Evolutionary conservation across 73 alveolate species (phyloP).

Genomic region (Paramecium octaurelia): DNA sequence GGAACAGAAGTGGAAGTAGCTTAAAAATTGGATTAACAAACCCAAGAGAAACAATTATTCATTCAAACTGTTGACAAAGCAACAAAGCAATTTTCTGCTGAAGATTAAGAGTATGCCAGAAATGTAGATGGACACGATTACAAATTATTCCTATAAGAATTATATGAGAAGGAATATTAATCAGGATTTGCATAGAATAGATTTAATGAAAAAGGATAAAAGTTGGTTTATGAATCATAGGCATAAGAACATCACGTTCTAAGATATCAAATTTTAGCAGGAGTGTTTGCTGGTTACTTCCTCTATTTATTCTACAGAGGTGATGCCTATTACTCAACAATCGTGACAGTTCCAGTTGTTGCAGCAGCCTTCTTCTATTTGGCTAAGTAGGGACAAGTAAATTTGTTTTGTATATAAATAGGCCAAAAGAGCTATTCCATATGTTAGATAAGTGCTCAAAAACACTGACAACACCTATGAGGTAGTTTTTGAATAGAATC

Average conservation of each 20-base stretch:
- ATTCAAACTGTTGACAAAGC: background rate
- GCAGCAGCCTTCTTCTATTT: conserved; percentile 31
- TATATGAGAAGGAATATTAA: conserved; percentile 28
- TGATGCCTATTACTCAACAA: conserved; percentile 34
- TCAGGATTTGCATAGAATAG: conserved; percentile 28
- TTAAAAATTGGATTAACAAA: background rate
- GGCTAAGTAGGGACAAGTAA: background rate
- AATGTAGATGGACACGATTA: background rate
- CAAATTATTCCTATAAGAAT: conserved; percentile 15
- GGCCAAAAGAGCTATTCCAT: conserved; percentile 4
- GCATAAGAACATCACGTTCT: background rate
- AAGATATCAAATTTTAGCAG: conserved; percentile 11
- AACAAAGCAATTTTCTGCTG: background rate
- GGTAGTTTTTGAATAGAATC: conserved; percentile 12
- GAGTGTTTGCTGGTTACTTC: background rate
- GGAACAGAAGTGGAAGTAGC: background rate
- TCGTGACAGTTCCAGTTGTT: conserved; percentile 14
- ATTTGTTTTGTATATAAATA: background rate
- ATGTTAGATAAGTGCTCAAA: background rate
- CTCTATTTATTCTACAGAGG: conserved; percentile 31
- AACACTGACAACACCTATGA: conserved; percentile 29
- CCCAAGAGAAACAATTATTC: background rate
- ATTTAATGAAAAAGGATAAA: conserved; percentile 32
- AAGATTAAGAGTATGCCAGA: background rate
- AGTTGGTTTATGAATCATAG: conserved; percentile 7